phyloP scores from a whole-genome alignment of 768 basidiomycete species.

The Galerina sulciceps region DNA sequence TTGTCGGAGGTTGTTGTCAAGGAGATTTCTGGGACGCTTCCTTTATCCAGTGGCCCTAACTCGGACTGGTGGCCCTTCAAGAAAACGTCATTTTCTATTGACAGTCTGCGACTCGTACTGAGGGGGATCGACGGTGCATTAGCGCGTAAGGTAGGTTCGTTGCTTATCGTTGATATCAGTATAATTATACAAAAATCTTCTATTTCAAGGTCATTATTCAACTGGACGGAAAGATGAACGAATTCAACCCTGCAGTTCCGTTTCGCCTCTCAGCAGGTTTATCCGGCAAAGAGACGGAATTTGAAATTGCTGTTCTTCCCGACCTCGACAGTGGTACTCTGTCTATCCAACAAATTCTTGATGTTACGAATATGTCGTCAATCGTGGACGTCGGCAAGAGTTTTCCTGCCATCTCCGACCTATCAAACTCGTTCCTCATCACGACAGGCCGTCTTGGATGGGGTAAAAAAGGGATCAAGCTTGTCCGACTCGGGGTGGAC shows the following conservation, averaged over 20 bases:
- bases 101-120: not conserved
- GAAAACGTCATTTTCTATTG: not conserved
- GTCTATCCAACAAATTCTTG: not conserved
- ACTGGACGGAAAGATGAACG: not conserved
- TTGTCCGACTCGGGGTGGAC: not conserved
- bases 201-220: not conserved
- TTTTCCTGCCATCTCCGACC: not conserved
- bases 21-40: not conserved
- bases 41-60: not conserved
- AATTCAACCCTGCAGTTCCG: not conserved
- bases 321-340: not conserved
- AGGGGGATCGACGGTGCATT: not conserved
- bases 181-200: not conserved
- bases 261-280: not conserved
- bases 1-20: not conserved
- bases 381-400: not conserved
- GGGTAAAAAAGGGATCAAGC: not conserved
- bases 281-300: not conserved
- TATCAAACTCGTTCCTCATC: not conserved
- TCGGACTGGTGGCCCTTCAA: constrained; percentile 1
- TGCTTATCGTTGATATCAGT: not conserved
- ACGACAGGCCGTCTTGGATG: not conserved
- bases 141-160: not conserved
- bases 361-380: not conserved
- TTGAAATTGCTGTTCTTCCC: not conserved